Conservation (phyloP, 192 early-diverging fungal species). For the Coemansia asiatica region DNA sequence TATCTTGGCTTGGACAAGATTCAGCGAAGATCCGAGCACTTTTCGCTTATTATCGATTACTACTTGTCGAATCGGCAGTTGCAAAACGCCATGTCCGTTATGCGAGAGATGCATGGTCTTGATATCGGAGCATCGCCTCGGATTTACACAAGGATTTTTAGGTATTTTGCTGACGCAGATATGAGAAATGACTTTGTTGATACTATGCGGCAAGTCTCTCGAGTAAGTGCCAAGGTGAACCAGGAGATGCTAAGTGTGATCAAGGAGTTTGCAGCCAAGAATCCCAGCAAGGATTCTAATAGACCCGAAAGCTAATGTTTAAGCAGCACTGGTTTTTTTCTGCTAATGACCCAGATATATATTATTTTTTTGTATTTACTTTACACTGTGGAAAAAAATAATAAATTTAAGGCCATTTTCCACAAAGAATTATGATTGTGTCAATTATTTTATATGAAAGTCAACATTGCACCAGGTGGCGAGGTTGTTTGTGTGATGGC, state of each 20-base stretch:
- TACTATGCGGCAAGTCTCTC: not conserved
- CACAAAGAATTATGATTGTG: no score
- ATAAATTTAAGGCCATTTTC: no score
- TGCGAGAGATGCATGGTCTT: not conserved
- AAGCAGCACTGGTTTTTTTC: no score
- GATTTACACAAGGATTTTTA: not conserved
- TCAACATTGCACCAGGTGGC: no score
- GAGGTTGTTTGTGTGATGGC: no score
- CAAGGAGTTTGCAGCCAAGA: slow-evolving; percentile 11
- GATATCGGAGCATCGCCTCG: not conserved
- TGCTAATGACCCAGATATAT: no score
- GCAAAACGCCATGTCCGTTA: not conserved
- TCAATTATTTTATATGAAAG: no score
- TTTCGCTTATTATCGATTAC: slow-evolving; percentile 3
- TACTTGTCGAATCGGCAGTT: not conserved
- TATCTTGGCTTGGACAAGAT: not conserved
- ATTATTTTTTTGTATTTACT: no score
- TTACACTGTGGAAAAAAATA: no score
- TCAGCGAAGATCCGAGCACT: not conserved
- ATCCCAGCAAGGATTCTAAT: no score
- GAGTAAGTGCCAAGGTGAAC: slow-evolving; percentile 2
- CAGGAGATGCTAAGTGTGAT: slow-evolving; percentile 15
- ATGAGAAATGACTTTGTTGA: not conserved
- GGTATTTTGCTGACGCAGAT: not conserved
- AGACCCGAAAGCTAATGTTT: no score